Conservation (phyloP, 495 filamentous ascomycete species). For the Neurospora sp. region DNA sequence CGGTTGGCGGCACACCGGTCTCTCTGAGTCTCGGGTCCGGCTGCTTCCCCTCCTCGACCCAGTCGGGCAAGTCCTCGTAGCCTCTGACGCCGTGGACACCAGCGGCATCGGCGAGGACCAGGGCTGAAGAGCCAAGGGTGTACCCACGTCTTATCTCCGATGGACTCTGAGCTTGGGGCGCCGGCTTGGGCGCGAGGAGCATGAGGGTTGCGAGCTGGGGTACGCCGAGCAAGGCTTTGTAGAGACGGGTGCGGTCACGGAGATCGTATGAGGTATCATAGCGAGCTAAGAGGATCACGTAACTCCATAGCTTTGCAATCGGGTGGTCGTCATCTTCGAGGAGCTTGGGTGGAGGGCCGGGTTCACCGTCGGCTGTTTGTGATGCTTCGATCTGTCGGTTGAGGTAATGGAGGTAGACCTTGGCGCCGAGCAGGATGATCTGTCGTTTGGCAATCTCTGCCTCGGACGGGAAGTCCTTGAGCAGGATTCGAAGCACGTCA, state of each 20-base stretch:
- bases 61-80: slow-evolving; percentile 69
- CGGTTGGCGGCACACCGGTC: slow-evolving; percentile 11
- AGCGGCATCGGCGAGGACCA: slow-evolving; percentile 69
- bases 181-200: slow-evolving; percentile 87
- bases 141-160: slow-evolving; percentile 68
- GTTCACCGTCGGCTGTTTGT: slow-evolving; percentile 13
- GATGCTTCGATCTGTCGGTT: slow-evolving; percentile 44
- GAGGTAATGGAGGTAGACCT: slow-evolving; percentile 84
- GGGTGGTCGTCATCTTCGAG: slow-evolving; percentile 49
- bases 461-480: slow-evolving; percentile 75
- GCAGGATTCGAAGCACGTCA: slow-evolving; percentile 83
- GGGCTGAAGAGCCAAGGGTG: slow-evolving; percentile 69
- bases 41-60: slow-evolving; percentile 73
- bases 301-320: slow-evolving; percentile 68
- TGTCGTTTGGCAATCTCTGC: slow-evolving; percentile 79
- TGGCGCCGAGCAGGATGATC: slow-evolving; percentile 84
- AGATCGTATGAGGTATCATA: slow-evolving; percentile 95
- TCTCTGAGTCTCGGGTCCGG: slow-evolving; percentile 67
- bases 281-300: slow-evolving; percentile 72
- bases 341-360: slow-evolving; percentile 14
- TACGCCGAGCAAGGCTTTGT: slow-evolving; percentile 68
- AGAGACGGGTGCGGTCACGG: slow-evolving; percentile 79
- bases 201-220: slow-evolving; percentile 84
- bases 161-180: slow-evolving; percentile 76
- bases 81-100: slow-evolving; percentile 61